Conservation (phyloP, 208 protist genomes). For the Dictyostelium gargantuum region DNA sequence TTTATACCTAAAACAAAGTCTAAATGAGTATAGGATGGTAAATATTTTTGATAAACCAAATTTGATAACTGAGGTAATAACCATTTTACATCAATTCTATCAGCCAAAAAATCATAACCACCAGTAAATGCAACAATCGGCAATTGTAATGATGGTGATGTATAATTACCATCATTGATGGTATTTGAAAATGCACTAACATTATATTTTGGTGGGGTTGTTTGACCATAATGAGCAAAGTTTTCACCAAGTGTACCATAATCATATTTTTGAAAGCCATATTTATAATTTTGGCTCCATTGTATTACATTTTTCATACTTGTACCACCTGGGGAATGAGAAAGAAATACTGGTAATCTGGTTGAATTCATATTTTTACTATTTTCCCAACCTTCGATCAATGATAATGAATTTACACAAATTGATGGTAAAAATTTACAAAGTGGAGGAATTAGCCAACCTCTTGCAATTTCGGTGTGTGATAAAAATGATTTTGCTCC, state of each 20-base stretch:
- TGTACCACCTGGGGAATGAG: conserved; percentile 51
- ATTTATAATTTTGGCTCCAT: conserved; percentile 42
- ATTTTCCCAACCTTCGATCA: conserved; percentile 22
- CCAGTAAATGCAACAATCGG: background rate
- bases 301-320: conserved; percentile 60
- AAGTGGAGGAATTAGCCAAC: background rate
- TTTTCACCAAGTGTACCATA: conserved; percentile 3
- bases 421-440: background rate
- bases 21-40: conserved; percentile 34
- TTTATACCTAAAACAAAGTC: conserved; percentile 58
- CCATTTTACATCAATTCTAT: conserved; percentile 30
- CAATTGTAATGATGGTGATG: no score
- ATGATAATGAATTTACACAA: background rate
- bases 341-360: conserved; percentile 3
- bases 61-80: background rate
- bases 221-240: background rate
- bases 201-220: conserved; percentile 8
- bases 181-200: background rate
- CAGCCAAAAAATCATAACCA: conserved; percentile 39
- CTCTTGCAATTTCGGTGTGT: background rate
- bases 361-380: conserved; percentile 30
- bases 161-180: no score
- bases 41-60: background rate
- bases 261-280: conserved; percentile 41
- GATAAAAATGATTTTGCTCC: conserved; percentile 27